Evolutionary conservation across 2,329 filamentous ascomycete species (phyloP), one percentile per base, ranked within the genome.

Genomic region (Hymenoscyphus fructigenus): DNA sequence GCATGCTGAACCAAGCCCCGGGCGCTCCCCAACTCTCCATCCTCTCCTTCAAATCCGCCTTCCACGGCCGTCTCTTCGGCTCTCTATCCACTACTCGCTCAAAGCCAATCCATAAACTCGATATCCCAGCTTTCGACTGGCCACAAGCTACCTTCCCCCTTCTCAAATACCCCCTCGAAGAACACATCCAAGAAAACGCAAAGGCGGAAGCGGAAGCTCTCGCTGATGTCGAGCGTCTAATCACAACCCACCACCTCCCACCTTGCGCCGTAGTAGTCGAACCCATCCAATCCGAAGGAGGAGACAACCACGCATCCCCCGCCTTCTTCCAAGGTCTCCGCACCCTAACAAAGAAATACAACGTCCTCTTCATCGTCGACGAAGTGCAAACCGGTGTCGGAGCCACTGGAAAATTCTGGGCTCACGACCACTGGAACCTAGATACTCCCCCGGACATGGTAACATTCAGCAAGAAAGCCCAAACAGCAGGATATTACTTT

Each of bases 101-200:
- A 77, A 93, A 93, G 82, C 84, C 91, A 62, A 91, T 94, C 71
- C 91, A 94, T 83, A 94, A 94, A 79, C 83, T 94, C 70, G 91
- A 94, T 76, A 93, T 94, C 70, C 91, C 91, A n/a, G 89, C 91
- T 66, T 94, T 94, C 76, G 88, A 93, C 81, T 94, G 91, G 91
- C 91, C 91, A 61, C 89, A 91, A 78, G 90, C 91, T n/a, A 82
- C 88, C 41, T 94, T 94, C 82, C 91, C 91, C n/a, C 72, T 78
- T 34, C 82, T 92, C 69, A 91, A 91, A 78, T 93, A 93, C 78
- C 91, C 91, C 2, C 85, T 93, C 20, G 86, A 91, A 71, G 81
- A 91, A 67, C 82, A 91, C 75, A 84, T 79, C 5, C 82, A 85
- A 65, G 90, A 91, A 78, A 94, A 94, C 76, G 83, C 83, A 6